Evolutionary conservation across 2,329 filamentous ascomycete genomes (phyloP), one percentile per base, ranked within the genome.

Genomic region (Davidsoniella eucalypti): DNA sequence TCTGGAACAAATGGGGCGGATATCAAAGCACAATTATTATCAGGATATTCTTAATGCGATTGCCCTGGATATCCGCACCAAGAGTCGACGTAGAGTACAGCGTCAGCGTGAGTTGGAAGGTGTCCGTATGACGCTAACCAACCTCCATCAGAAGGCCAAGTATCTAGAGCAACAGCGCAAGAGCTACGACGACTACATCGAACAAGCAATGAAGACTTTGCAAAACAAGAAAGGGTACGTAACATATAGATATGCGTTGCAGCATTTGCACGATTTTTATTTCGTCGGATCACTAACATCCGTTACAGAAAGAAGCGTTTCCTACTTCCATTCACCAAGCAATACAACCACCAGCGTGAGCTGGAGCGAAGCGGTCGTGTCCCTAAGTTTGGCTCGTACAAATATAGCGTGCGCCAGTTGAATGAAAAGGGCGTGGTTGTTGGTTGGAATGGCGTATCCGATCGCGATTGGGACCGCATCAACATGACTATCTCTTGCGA

Each of bases 41-140:
- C 92, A 98, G 66, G 92, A 98, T 61, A 76, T 98, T n/a, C 76
- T 98, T 56, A 98, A 98, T 61, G 87, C 87, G 55, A 95, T 98
- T 59, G 92, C 92, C 2, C 76, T 93, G 51, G 92, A 98, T 61
- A 98, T 98, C 61, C 83, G 93, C 43, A 94, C 88, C 54, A 98
- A 98, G 73, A 94, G 94, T 65, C 82, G 88, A 38, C 79, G 93
- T 52, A 77, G 92, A 52, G 82, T 98, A 42, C 90, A 98, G 64
- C 78, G 92, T 52, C 84, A 94, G 61, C 82, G 86, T 44, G 92
- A 98, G 64, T 65, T 96, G 38, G 92, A 98, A 58, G 82, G 82
- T 42, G 85, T 90, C 18, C 75, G 82, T 25, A 69, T 83, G 52
- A 92, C 86, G 1, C 70, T 92, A 14, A 65, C 72, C 41, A 85